A percentile compares a stretch with the other conserved stretches of the same genome.
Evolutionary conservation across 331 rosid genomes (phyloP).

Genomic region (Prunus yedoensis): DNA sequence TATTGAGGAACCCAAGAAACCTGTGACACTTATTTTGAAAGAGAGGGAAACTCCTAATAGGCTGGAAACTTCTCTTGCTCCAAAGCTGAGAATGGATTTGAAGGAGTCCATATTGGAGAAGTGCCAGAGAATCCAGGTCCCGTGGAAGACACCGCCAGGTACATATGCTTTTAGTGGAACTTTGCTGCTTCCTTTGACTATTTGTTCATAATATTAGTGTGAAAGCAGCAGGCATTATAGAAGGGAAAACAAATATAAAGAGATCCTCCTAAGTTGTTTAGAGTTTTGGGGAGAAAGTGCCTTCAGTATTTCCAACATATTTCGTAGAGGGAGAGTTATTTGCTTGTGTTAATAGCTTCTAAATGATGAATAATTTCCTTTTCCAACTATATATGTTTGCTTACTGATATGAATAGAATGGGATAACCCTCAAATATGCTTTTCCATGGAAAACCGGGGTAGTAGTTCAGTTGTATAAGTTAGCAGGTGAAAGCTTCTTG

Average conservation of each 20-base stretch:
- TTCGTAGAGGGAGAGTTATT: not conserved
- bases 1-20: slow-evolving; percentile 52
- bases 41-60: slow-evolving; percentile 24
- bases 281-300: not conserved
- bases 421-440: too few species aligned
- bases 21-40: slow-evolving; percentile 36
- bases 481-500: not conserved
- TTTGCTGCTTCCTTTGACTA: slow-evolving; percentile 40
- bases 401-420: not conserved
- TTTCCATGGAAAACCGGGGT: not conserved
- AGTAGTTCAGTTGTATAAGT: too few species aligned
- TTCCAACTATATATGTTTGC: not conserved
- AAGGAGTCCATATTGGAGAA: slow-evolving; percentile 66
- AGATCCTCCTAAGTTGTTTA: not conserved
- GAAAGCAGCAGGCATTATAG: slow-evolving; percentile 20
- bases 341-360: slow-evolving; percentile 3
- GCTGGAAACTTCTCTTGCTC: slow-evolving; percentile 43
- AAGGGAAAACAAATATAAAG: not conserved
- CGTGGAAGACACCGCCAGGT: slow-evolving; percentile 95
- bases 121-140: slow-evolving; percentile 66
- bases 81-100: slow-evolving; percentile 46
- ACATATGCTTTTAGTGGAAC: slow-evolving; percentile 40
- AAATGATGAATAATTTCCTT: not conserved
- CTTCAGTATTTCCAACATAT: not conserved
- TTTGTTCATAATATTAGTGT: slow-evolving; percentile 29